Evolutionary conservation across 164 flowering plant genomes (phyloP).

Genomic region (Sextonia rubra): DNA sequence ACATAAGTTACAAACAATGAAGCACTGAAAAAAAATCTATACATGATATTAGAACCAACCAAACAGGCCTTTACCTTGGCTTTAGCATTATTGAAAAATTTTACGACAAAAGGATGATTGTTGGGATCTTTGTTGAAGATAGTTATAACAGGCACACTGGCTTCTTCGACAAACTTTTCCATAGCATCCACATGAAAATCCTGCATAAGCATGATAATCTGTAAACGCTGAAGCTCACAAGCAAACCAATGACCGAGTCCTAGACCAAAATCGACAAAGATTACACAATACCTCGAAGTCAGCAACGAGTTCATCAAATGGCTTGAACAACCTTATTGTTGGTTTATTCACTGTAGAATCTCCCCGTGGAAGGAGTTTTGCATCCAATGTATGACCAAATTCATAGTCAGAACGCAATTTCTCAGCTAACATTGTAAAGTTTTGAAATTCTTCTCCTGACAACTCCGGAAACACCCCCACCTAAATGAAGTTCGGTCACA

Average conservation of each 20-base stretch:
- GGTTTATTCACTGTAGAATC: slow-evolving; percentile 66
- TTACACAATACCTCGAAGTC: slow-evolving; percentile 59
- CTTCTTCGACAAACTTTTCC: slow-evolving; percentile 66
- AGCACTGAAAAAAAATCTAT: too few relatives aligned
- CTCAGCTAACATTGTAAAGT: slow-evolving; percentile 56
- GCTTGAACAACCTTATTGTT: slow-evolving; percentile 71
- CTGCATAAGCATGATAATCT: slow-evolving; percentile 27
- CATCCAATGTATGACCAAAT: slow-evolving; percentile 77
- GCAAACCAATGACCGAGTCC: background rate
- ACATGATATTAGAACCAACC: background rate
- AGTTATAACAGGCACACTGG: slow-evolving; percentile 64
- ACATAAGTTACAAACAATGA: too few relatives aligned
- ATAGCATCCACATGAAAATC: slow-evolving; percentile 61
- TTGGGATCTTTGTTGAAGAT: slow-evolving; percentile 58
- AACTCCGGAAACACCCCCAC: slow-evolving; percentile 84
- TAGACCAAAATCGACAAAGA: background rate
- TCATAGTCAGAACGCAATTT: slow-evolving; percentile 81
- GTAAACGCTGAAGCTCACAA: background rate
- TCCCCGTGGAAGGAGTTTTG: slow-evolving; percentile 79
- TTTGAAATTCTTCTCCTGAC: slow-evolving; percentile 78
- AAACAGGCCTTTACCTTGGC: slow-evolving; percentile 51
- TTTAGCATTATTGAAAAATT: slow-evolving; percentile 58
- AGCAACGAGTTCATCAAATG: slow-evolving; percentile 86
- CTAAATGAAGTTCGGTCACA: slow-evolving; percentile 26
- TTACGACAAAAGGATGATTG: slow-evolving; percentile 66